phyloP scores from a whole-genome alignment of 306 rosid genomes.

The Prunus mume region DNA sequence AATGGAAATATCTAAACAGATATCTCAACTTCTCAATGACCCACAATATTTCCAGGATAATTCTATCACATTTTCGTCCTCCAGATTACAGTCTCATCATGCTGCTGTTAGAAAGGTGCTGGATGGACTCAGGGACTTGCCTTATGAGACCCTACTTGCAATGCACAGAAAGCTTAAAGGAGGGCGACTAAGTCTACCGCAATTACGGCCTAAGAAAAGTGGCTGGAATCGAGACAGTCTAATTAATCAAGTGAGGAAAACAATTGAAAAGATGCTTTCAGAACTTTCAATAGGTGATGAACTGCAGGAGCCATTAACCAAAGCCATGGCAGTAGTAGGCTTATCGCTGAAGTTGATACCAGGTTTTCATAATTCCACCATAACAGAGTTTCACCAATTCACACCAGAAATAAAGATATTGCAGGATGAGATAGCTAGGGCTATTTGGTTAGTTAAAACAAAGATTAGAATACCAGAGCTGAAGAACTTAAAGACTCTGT shows the following conservation, averaged over 20 bases:
- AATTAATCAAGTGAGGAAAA: slow-evolving; percentile 35
- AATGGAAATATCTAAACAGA: slow-evolving; percentile 28
- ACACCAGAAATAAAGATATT: slow-evolving; percentile 55
- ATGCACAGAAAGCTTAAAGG: slow-evolving; percentile 68
- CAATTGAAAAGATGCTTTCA: slow-evolving; percentile 49
- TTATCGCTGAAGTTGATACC: slow-evolving; percentile 51
- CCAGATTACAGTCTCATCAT: slow-evolving; percentile 28
- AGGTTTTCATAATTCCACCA: slow-evolving; percentile 41
- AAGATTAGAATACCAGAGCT: slow-evolving; percentile 38
- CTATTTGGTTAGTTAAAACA: slow-evolving; percentile 54
- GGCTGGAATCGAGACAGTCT: slow-evolving; percentile 48
- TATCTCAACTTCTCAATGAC: slow-evolving; percentile 51
- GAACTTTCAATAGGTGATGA: slow-evolving; percentile 44
- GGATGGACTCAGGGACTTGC: slow-evolving; percentile 38
- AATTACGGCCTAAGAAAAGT: slow-evolving; percentile 39
- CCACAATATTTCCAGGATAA: slow-evolving; percentile 45
- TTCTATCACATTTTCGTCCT: slow-evolving; percentile 23
- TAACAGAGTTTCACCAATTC: slow-evolving; percentile 46
- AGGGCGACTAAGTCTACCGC: slow-evolving; percentile 33
- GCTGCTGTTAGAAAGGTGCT: slow-evolving; percentile 43
- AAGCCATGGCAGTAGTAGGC: slow-evolving; percentile 81
- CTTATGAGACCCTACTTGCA: slow-evolving; percentile 52
- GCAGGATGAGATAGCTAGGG: slow-evolving; percentile 68
- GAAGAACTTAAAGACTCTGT: slow-evolving; percentile 46
- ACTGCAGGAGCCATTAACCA: slow-evolving; percentile 60